Conservation (phyloP, 805 yeast species). For the Saccharomycopsis fibuligera region DNA sequence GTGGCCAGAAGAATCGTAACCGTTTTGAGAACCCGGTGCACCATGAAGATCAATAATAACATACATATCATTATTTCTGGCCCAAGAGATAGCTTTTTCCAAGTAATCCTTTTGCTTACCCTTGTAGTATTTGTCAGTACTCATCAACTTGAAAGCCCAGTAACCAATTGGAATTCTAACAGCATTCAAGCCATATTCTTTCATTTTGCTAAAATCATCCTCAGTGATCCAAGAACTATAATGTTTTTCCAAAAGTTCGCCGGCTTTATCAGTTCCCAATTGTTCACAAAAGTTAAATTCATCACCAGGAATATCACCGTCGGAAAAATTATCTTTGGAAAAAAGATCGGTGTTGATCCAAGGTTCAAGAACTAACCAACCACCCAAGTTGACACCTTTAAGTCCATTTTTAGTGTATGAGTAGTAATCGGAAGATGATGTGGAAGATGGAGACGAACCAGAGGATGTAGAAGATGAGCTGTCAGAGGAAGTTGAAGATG, state of each 20-base stretch:
- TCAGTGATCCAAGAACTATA: constrained; percentile 57
- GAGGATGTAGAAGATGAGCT: constrained; percentile 5
- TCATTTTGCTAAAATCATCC: constrained; percentile 48
- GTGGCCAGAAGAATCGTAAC: constrained; percentile 75
- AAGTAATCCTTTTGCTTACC: constrained; percentile 56
- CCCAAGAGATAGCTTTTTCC: constrained; percentile 65
- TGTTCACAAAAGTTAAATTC: constrained; percentile 49
- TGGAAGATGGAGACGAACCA: constrained; percentile 8
- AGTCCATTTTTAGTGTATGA: constrained; percentile 17
- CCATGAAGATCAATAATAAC: constrained; percentile 78
- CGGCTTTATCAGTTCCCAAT: constrained; percentile 44
- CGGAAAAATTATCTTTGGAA: constrained; percentile 29
- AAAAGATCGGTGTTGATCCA: constrained; percentile 63
- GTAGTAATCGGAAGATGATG: constrained; percentile 15
- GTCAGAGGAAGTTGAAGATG: constrained; percentile 7
- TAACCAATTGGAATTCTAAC: constrained; percentile 76
- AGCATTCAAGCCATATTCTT: constrained; percentile 51
- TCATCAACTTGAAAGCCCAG: constrained; percentile 56
- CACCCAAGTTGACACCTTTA: constrained; percentile 58
- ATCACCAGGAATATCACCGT: constrained; percentile 45
- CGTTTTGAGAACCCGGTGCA: constrained; percentile 80
- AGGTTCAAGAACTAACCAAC: constrained; percentile 70
- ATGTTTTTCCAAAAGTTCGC: constrained; percentile 39
- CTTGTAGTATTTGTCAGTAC: constrained; percentile 38
- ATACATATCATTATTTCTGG: constrained; percentile 49